These are phyloP conservation scores for Saturnispora dispora DNA, from an alignment of 805 yeast species.

Conservation along the genomic window DNA sequence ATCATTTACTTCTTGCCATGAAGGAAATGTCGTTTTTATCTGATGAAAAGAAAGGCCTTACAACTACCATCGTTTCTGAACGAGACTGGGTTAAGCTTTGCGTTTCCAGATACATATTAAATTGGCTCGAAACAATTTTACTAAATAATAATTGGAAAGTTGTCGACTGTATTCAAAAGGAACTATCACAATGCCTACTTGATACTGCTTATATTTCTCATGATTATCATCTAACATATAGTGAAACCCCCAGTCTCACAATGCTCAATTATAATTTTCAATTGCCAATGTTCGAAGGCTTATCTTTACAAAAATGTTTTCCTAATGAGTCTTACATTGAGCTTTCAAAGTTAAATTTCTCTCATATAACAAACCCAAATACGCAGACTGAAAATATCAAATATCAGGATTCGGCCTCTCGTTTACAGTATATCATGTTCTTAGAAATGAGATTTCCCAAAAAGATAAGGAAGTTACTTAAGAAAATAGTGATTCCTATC, in stretches of 20 bases:
- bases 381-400: conserved; percentile 1
- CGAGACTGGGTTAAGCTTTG: conserved; percentile 44
- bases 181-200: conserved; percentile 38
- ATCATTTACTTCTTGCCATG: conserved; percentile 1
- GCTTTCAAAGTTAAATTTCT: background rate
- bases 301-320: conserved; percentile 4
- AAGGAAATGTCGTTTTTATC: background rate
- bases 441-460: conserved; percentile 56
- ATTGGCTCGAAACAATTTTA: conserved; percentile 41
- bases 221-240: conserved; percentile 1
- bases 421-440: conserved; percentile 49
- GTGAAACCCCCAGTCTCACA: background rate
- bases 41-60: conserved; percentile 34
- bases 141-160: conserved; percentile 30
- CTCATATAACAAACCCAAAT: background rate
- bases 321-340: conserved; percentile 2
- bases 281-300: conserved; percentile 27
- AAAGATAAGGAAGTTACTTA: conserved; percentile 37
- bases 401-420: conserved; percentile 24
- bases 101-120: conserved; percentile 35
- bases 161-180: conserved; percentile 31
- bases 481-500: conserved; percentile 44
- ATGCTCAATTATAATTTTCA: conserved; percentile 27
- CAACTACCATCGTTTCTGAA: conserved; percentile 45
- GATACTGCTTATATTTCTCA: conserved; percentile 20